A percentile compares a stretch with the other conserved stretches of the same genome.
phyloP scores from a whole-genome alignment of 148 eudicot species.

The Spergularia bocconei region DNA sequence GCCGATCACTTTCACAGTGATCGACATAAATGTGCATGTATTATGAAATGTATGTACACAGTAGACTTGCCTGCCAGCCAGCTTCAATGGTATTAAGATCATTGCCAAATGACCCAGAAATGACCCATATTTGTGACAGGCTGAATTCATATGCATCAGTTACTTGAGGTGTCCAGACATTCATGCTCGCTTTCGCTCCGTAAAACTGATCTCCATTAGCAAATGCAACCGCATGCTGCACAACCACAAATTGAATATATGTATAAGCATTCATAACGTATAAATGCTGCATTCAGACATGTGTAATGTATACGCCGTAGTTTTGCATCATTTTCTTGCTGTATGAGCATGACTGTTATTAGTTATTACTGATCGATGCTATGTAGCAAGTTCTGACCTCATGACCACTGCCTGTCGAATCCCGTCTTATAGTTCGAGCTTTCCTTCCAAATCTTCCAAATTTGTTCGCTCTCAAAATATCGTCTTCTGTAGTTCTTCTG shows the following conservation, averaged over 20 bases:
- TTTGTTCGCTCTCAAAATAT: slow-evolving; percentile 62
- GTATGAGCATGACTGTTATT: no score
- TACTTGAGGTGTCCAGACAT: slow-evolving; percentile 90
- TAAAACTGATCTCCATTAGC: slow-evolving; percentile 81
- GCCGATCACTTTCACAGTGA: not conserved
- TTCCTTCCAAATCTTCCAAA: slow-evolving; percentile 69
- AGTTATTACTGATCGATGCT: not conserved
- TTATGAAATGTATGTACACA: not conserved
- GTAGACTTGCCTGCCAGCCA: slow-evolving; percentile 90
- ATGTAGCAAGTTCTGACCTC: slow-evolving; percentile 53
- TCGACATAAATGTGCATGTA: not conserved
- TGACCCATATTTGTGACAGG: slow-evolving; percentile 92
- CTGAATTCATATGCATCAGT: slow-evolving; percentile 80
- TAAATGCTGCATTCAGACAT: not conserved
- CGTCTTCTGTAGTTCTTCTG: slow-evolving; percentile 77
- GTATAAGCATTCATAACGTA: not conserved
- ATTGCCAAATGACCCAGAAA: slow-evolving; percentile 85
- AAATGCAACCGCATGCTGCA: slow-evolving; percentile 92
- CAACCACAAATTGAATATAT: not conserved
- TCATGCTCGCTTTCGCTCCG: slow-evolving; percentile 94
- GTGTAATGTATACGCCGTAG: no score
- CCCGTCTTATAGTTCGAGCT: slow-evolving; percentile 51
- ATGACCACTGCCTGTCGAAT: slow-evolving; percentile 75
- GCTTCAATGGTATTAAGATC: slow-evolving; percentile 99
- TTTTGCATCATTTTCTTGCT: not conserved